Percentiles rank a stretch among this genome's conserved stretches.
phyloP scores from a whole-genome alignment of 148 eudicot genomes.

The Talinum fruticosum region DNA sequence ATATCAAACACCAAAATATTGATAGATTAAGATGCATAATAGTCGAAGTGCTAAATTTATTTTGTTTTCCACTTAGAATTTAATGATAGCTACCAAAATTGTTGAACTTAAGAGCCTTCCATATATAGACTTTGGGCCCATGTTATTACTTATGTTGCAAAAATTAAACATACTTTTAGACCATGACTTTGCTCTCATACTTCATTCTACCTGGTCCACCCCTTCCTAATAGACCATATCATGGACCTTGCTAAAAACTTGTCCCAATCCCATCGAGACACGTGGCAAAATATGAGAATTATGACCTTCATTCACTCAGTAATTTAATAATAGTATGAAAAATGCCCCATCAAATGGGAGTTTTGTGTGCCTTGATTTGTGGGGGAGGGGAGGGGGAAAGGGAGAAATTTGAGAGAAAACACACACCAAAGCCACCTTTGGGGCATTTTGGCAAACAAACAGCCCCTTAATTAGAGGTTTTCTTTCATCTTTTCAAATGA shows the following conservation, averaged over 20 bases:
- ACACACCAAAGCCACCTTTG: neutral
- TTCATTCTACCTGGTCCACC: neutral
- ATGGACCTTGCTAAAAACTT: no score
- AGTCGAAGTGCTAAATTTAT: no score
- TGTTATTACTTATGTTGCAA: neutral
- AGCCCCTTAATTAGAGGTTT: neutral
- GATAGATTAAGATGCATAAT: no score
- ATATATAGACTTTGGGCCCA: neutral
- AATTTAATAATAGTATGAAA: no score
- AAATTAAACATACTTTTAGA: constrained; percentile 12
- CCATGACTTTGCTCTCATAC: neutral
- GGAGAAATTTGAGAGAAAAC: neutral
- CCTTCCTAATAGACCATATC: neutral
- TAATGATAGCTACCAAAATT: no score
- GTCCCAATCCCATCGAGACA: neutral
- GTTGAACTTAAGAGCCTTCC: neutral
- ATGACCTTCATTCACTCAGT: neutral
- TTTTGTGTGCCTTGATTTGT: constrained; percentile 15
- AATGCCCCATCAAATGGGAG: neutral
- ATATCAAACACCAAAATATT: no score
- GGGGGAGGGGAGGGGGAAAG: no score
- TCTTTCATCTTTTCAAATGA: neutral
- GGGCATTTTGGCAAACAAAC: neutral
- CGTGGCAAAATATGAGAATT: neutral
- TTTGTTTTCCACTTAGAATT: no score